Conservation (phyloP, 495 filamentous ascomycete genomes). For the Viridothelium virens region DNA sequence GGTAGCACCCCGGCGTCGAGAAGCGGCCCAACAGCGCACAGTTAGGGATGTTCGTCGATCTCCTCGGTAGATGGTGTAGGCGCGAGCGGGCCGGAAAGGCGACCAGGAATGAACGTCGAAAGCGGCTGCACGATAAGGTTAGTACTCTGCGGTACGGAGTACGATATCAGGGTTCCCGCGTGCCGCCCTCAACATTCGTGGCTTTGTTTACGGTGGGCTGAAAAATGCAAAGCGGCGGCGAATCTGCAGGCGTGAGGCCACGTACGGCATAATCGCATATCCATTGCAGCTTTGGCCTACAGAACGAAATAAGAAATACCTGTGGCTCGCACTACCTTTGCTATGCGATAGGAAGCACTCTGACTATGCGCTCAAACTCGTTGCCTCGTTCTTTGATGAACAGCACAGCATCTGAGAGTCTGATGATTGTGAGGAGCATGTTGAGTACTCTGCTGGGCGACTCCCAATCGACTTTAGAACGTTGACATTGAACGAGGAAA, state of each 20-base stretch:
- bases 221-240: not conserved
- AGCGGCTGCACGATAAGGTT: no score
- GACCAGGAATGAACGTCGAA: no score
- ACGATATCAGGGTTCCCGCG: no score
- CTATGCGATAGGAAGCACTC: not conserved
- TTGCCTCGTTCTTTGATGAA: not conserved
- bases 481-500: no score
- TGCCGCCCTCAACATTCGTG: not conserved
- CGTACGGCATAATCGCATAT: not conserved
- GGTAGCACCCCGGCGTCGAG: not conserved
- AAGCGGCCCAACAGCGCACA: not conserved
- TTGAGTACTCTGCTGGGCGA: no score
- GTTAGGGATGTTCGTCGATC: not conserved
- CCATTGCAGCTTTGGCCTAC: not conserved
- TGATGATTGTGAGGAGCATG: not conserved
- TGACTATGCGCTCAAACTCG: not conserved
- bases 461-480: no score
- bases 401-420: not conserved
- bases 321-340: not conserved
- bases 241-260: not conserved
- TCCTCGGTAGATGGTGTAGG: not conserved
- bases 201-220: not conserved
- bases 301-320: not conserved
- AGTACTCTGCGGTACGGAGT: no score
- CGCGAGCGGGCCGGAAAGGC: not conserved